phyloP scores from a whole-genome alignment of 169 alveolate genomes.

The Blepharisma undulans region DNA sequence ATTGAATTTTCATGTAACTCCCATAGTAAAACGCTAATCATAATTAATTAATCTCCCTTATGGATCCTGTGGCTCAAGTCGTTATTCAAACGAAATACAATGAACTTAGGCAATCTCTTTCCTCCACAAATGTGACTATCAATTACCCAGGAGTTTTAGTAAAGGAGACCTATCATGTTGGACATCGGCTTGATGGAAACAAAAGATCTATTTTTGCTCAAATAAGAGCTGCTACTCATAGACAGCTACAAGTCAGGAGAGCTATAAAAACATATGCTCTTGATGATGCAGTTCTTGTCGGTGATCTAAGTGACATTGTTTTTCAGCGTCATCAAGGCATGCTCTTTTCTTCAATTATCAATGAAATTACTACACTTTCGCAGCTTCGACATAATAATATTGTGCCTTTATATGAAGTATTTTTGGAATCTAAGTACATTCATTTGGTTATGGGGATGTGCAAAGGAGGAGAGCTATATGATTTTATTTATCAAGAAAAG shows the following conservation, averaged over 20 bases:
- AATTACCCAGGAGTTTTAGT: not conserved
- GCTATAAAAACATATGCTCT: conserved; percentile 31
- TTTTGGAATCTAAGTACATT: not conserved
- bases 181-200: not conserved
- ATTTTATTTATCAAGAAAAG: not conserved
- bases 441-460: not conserved
- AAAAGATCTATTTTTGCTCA: not conserved
- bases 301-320: not conserved
- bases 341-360: not conserved
- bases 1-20: no score
- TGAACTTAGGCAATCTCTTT: not conserved
- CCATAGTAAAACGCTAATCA: no score
- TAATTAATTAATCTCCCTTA: no score
- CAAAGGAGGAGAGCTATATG: conserved; percentile 24
- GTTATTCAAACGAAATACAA: no score
- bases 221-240: not conserved
- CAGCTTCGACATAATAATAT: not conserved
- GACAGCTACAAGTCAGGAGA: not conserved
- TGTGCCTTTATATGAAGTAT: not conserved
- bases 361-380: not conserved
- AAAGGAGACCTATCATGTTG: not conserved
- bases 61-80: not conserved
- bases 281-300: not conserved
- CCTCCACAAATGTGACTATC: not conserved
- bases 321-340: not conserved